Conservation (phyloP, 2,329 filamentous ascomycete genomes). For the Aspergillus candidus region DNA sequence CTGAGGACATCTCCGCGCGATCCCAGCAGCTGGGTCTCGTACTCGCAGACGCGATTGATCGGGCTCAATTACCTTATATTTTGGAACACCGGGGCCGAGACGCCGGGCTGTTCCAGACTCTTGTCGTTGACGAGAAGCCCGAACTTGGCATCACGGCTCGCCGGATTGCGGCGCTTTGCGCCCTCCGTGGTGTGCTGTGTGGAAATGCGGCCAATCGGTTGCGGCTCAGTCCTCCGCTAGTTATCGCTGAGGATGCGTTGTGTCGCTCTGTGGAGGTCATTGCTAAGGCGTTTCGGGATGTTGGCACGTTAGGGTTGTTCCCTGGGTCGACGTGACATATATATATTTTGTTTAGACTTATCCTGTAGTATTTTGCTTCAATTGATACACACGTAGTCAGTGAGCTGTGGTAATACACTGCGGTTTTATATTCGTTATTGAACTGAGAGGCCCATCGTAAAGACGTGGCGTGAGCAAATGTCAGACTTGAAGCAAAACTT, state of each 20-base stretch:
- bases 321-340: too few species aligned
- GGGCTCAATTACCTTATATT: neutral
- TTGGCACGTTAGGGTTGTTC: neutral
- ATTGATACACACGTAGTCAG: too few species aligned
- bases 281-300: neutral
- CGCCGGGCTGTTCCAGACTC: neutral
- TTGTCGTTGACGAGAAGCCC: neutral
- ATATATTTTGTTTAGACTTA: too few species aligned
- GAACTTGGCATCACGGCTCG: neutral
- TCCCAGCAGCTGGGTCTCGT: neutral
- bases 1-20: neutral
- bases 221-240: neutral
- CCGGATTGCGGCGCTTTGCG: neutral
- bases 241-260: neutral
- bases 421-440: too few species aligned
- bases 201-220: neutral
- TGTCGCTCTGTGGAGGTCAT: neutral
- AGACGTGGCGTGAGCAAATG: too few species aligned
- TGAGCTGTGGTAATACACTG: too few species aligned
- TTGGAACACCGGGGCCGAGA: neutral
- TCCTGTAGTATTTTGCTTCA: too few species aligned
- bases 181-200: neutral
- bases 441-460: too few species aligned
- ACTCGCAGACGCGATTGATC: neutral
- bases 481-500: too few species aligned